phyloP scores from a whole-genome alignment of 352 stramenopile genomes.

The Phytophthora sp. region DNA sequence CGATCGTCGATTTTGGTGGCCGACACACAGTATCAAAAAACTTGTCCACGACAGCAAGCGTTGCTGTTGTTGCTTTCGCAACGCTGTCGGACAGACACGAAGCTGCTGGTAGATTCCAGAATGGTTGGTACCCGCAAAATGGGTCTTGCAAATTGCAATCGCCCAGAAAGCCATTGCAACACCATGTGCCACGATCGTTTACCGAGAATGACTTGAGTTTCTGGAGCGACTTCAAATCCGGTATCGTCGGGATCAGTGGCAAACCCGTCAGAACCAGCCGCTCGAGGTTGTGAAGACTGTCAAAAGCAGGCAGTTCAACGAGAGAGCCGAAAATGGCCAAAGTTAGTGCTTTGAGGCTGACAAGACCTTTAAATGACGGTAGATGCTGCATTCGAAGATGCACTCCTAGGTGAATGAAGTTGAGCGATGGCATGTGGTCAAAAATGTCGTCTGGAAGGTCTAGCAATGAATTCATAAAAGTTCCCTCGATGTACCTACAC shows the following conservation, averaged over 20 bases:
- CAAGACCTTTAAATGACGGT: constrained; percentile 23
- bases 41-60: no score
- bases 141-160: not conserved
- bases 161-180: not conserved
- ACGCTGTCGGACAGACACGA: no score
- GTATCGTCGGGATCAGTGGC: not conserved
- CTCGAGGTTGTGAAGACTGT: constrained; percentile 20
- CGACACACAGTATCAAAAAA: no score
- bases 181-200: not conserved
- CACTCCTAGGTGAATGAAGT: constrained; percentile 34
- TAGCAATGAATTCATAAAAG: not conserved
- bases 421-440: constrained; percentile 34
- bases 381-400: constrained; percentile 11
- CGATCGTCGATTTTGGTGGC: no score
- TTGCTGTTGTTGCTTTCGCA: no score
- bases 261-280: constrained; percentile 14
- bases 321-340: constrained; percentile 18
- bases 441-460: constrained; percentile 32
- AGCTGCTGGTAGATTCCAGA: no score
- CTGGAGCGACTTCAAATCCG: not conserved
- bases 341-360: constrained; percentile 28
- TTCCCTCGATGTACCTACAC: constrained; percentile 13
- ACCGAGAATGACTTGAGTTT: not conserved
- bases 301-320: constrained; percentile 13
- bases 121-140: no score